Conservation (phyloP, 768 basidiomycete genomes). For the Leccinellum albellum region DNA sequence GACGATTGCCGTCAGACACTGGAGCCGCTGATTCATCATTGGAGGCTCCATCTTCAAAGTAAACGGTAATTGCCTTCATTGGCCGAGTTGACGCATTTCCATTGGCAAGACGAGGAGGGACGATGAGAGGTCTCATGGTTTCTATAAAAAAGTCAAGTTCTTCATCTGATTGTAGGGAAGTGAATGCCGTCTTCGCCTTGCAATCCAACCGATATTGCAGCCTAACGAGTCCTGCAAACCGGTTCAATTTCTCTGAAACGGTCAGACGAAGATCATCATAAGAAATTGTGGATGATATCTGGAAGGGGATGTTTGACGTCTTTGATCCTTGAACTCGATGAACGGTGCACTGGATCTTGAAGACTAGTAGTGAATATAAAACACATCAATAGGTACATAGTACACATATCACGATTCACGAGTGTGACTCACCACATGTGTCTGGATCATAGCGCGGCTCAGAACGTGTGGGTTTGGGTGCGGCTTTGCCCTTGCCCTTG, state of each 20-base stretch:
- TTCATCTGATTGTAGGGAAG: not conserved
- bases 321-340: too few species aligned
- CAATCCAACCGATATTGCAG: constrained; percentile 2
- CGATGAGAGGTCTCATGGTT: not conserved
- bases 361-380: too few species aligned
- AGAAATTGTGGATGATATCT: constrained; percentile 1
- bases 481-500: too few species aligned
- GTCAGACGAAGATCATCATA: not conserved
- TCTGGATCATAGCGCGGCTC: too few species aligned
- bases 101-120: not conserved
- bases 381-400: too few species aligned
- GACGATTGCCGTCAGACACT: too few species aligned
- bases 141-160: not conserved
- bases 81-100: not conserved
- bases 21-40: too few species aligned
- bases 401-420: too few species aligned
- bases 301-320: not conserved
- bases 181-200: not conserved
- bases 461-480: too few species aligned
- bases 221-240: not conserved
- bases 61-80: not conserved
- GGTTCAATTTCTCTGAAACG: not conserved
- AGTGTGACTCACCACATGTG: too few species aligned
- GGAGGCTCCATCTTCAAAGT: not conserved
- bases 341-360: too few species aligned